Percentiles rank a stretch among this genome's conserved stretches.
Evolutionary conservation across 106 monocot genomes (phyloP).

Genomic region (Narthecium ossifragum): DNA sequence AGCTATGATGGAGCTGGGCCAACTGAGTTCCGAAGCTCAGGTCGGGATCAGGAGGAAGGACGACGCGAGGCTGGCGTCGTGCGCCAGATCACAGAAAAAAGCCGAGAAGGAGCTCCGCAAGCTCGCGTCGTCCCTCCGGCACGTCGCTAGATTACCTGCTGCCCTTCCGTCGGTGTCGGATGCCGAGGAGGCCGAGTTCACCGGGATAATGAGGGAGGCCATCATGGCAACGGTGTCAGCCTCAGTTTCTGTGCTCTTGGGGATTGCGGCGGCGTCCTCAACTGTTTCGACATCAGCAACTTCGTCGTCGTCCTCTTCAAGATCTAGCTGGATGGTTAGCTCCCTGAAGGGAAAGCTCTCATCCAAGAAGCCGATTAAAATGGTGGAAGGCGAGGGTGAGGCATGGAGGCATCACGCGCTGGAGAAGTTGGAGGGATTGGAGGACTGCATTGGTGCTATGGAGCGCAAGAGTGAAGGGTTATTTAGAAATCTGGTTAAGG

Average conservation of each 20-base stretch:
- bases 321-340: not conserved
- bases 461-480: not conserved
- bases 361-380: not conserved
- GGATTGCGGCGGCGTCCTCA: not conserved
- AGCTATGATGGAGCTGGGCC: constrained; percentile 9
- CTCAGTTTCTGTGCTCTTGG: constrained; percentile 5
- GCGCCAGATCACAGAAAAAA: constrained; percentile 10
- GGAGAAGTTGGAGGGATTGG: constrained; percentile 6
- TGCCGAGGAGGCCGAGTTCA: constrained; percentile 4
- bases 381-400: not conserved
- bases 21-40: constrained; percentile 12
- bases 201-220: constrained; percentile 10
- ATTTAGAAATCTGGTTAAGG: not conserved
- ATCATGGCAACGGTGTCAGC: not conserved
- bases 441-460: constrained; percentile 5
- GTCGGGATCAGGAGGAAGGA: constrained; percentile 14
- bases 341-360: not conserved
- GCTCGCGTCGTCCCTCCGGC: constrained; percentile 2
- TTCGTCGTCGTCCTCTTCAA: not conserved
- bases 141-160: not conserved
- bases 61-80: constrained; percentile 2
- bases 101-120: constrained; percentile 23
- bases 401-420: not conserved
- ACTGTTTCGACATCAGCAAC: not conserved
- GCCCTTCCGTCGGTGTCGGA: not conserved